Base-by-base conservation (phyloP, 225 moss, liverwort and hornwort genomes). In the Takakia lepidozioides region DNA sequence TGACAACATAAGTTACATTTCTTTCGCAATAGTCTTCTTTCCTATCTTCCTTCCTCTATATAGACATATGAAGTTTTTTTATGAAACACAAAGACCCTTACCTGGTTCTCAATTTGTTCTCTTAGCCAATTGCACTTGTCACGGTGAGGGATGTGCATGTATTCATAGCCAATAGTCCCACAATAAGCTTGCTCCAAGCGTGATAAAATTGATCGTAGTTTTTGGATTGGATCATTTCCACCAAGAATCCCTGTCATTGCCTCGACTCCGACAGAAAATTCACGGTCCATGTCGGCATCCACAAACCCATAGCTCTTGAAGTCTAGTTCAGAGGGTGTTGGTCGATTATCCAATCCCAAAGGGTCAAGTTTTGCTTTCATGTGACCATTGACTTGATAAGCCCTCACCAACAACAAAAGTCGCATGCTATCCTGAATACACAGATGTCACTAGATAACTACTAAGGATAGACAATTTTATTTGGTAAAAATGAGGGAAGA, bases 111-210 rank as follows among this genome's bases (percentile, higher is more conserved):
- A 46, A 93, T 93, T 60, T 78, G 74, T 51, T 88, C 92, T 54
- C 88, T 74, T 60, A 93, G 65, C 87, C 87, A 93, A 56, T 93
- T 93, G 57, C 92, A 93, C 62, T 88, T 77, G 20, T 88, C 92
- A 43, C 92, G 75, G 47, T 88, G 85, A 25, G 83, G 80, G 37
- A 93, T 93, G 45, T 93, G 85, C 92, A 93, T 93, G 54, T 93
- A 93, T 43, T 93, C 88, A 52, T 83, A 93, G 19, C 92, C 92
- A 32, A 88, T 77, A 8, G 92, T 88, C 17, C 81, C 81, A 28
- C 88, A 88, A 42, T 93, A 93, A 6, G 88, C 83, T 29, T 76
- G 80, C 56, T 88, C 93, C 27, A 93, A 75, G 4, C 78, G 72
- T 39, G 74, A 54, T 56, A 93, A 50, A 43, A 93, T 85, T 48